Evolutionary conservation across 768 basidiomycete genomes (phyloP).

Genomic region (Termitomyces sp.): DNA sequence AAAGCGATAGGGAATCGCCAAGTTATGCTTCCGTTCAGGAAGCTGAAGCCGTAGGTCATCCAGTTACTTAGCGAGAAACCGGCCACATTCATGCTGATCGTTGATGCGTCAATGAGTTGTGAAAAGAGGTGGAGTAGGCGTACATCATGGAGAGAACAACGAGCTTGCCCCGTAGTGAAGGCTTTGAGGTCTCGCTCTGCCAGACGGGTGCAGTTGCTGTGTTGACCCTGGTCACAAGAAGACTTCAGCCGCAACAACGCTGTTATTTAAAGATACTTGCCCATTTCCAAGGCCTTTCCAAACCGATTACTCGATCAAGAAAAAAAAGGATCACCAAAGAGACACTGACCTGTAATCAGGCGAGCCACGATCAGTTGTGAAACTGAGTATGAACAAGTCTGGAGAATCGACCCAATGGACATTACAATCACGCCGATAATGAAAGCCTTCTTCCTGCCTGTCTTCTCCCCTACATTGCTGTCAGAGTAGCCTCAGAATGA

Average conservation of each 20-base stretch:
- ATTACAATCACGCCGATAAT: conserved; percentile 45
- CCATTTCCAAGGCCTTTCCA: conserved; percentile 39
- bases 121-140: conserved; percentile 3
- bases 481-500: not conserved
- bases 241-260: not conserved
- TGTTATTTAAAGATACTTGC: conserved; percentile 15
- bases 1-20: conserved; percentile 50
- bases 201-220: conserved; percentile 47
- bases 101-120: not conserved
- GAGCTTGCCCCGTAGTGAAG: conserved; percentile 40
- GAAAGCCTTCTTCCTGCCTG: conserved; percentile 43
- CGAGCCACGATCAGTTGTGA: conserved; percentile 45
- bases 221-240: conserved; percentile 26
- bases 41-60: conserved; percentile 51
- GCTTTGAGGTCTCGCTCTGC: conserved; percentile 48
- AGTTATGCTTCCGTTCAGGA: conserved; percentile 32
- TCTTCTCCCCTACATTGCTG: conserved; percentile 25
- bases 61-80: conserved; percentile 47
- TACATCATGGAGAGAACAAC: conserved; percentile 47
- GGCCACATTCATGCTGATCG: conserved; percentile 39
- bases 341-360: conserved; percentile 33
- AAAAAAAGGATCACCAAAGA: not conserved
- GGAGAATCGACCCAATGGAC: conserved; percentile 47
- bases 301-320: not conserved
- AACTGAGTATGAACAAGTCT: conserved; percentile 37